Conservation (phyloP, 306 rosid genomes). For the Citrullus mucosospermus region DNA sequence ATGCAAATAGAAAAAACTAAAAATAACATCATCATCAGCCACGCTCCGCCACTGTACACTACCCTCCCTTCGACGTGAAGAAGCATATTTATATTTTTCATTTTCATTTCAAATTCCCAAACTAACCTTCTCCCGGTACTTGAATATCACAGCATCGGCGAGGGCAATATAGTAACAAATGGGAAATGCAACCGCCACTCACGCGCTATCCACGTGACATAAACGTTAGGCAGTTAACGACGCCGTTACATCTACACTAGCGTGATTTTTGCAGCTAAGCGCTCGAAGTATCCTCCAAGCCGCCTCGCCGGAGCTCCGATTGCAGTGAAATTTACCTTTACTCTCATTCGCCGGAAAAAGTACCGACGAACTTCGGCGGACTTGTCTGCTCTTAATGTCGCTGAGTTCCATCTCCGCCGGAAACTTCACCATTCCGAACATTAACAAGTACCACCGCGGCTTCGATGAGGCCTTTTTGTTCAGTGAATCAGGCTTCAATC, state of each 20-base stretch:
- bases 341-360: conserved; percentile 18
- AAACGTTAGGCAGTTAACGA: conserved; percentile 14
- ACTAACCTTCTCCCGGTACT: background rate
- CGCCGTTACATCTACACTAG: conserved; percentile 58
- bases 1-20: background rate
- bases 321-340: conserved; percentile 15
- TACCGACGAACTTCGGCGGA: conserved; percentile 31
- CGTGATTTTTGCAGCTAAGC: conserved; percentile 64
- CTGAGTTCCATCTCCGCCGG: conserved; percentile 77
- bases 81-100: conserved; percentile 13
- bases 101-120: conserved; percentile 10
- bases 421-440: conserved; percentile 56
- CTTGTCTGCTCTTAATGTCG: conserved; percentile 61
- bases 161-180: background rate
- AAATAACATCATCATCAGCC: conserved; percentile 12
- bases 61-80: conserved; percentile 37
- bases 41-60: conserved; percentile 21
- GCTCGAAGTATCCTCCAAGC: conserved; percentile 70
- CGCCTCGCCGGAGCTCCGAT: conserved; percentile 45
- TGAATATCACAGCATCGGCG: background rate
- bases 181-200: background rate
- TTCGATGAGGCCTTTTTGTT: conserved; percentile 22
- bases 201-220: background rate
- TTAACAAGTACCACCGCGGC: conserved; percentile 51
- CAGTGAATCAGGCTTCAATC: conserved; percentile 8